These are phyloP conservation scores for Botrytis aclada DNA, from an alignment of 2,329 filamentous ascomycete species.

Conservation along the genomic window DNA sequence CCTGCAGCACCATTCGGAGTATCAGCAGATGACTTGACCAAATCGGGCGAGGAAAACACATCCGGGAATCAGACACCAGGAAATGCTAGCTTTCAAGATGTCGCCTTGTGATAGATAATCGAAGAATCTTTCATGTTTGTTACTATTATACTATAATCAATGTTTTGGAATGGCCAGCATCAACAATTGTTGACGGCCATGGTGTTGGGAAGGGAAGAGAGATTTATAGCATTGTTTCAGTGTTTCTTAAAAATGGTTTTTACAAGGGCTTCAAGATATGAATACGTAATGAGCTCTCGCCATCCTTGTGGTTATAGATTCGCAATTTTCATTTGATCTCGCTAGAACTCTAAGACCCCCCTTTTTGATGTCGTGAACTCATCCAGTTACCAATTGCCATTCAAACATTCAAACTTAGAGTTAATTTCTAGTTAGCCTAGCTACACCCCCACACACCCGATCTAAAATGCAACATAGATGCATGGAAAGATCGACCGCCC, in stretches of 20 bases:
- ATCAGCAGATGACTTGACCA: slow-evolving; percentile 38
- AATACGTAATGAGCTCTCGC: slow-evolving; percentile 13
- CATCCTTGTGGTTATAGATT: slow-evolving; percentile 14
- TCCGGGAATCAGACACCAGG: slow-evolving; percentile 46
- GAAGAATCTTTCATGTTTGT: slow-evolving; percentile 5
- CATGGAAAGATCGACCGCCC: neutral
- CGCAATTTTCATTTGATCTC: neutral
- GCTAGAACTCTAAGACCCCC: neutral
- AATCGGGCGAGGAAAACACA: slow-evolving; percentile 40
- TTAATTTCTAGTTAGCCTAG: neutral
- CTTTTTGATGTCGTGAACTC: neutral
- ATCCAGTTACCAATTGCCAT: neutral
- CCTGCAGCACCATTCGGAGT: slow-evolving; percentile 38
- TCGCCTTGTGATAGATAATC: slow-evolving; percentile 48
- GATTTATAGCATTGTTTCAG: slow-evolving; percentile 2
- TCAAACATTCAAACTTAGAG: neutral
- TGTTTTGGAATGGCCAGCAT: slow-evolving; percentile 2
- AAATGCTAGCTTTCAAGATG: slow-evolving; percentile 62
- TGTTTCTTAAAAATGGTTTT: slow-evolving; percentile 2
- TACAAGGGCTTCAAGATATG: slow-evolving; percentile 1
- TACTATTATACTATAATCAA: slow-evolving; percentile 17
- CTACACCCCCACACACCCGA: slow-evolving; percentile 1
- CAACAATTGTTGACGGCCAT: neutral
- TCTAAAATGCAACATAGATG: neutral
- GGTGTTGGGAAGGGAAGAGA: slow-evolving; percentile 17